These are phyloP conservation scores for Nyctanthes arbortristis DNA, from an alignment of 257 asterid genomes.

Conservation along the genomic window DNA sequence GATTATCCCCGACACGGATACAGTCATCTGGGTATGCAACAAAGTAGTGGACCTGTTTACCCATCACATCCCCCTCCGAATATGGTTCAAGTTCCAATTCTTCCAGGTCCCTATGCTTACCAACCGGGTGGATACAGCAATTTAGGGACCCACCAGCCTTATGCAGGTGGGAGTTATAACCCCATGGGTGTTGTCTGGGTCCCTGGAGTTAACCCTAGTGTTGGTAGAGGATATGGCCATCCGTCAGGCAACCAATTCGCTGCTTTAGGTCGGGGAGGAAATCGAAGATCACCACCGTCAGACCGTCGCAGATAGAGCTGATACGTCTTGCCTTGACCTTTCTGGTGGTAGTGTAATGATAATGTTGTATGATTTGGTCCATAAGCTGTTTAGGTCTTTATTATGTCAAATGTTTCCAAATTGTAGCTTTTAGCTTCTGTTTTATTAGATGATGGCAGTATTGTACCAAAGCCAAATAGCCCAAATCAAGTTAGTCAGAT, in stretches of 20 bases:
- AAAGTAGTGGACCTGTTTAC: constrained; percentile 43
- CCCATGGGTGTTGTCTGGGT: constrained; percentile 34
- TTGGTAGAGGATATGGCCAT: constrained; percentile 48
- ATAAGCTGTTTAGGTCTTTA: neutral
- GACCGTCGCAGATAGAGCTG: constrained; percentile 50
- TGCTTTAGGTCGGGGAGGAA: constrained; percentile 57
- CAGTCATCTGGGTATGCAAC: constrained; percentile 40
- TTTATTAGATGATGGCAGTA: neutral
- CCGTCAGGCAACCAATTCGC: constrained; percentile 60
- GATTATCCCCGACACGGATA: constrained; percentile 47
- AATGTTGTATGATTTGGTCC: constrained; percentile 29
- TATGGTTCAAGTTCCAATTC: constrained; percentile 33
- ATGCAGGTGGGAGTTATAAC: constrained; percentile 38
- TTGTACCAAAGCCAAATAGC: neutral
- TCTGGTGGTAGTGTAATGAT: constrained; percentile 4
- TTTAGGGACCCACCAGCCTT: constrained; percentile 34
- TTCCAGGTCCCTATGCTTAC: constrained; percentile 34
- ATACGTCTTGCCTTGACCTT: neutral
- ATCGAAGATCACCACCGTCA: constrained; percentile 59
- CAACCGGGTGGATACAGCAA: constrained; percentile 44
- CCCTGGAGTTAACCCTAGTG: constrained; percentile 39
- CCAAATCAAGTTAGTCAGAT: neutral
- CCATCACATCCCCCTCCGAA: constrained; percentile 39
- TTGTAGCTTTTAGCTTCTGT: neutral
- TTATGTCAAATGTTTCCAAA: neutral